Conservation (phyloP, 305 asterid species). For the Fraxinus latifolia region DNA sequence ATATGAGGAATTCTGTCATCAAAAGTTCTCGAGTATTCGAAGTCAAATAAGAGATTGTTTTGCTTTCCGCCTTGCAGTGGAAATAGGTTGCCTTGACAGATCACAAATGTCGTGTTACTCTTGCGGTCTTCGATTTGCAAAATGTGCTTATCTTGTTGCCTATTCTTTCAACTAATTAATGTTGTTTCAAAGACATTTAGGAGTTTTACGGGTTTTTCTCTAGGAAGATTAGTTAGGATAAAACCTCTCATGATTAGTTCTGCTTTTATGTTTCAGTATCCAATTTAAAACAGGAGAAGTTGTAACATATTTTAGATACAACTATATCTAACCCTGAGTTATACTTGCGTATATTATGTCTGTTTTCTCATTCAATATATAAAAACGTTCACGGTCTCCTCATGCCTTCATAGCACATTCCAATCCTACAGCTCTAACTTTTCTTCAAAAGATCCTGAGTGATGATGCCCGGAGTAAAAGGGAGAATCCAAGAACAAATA, state of each 20-base stretch:
- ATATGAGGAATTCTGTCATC: not conserved
- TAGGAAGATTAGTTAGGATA: not conserved
- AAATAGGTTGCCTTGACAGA: not conserved
- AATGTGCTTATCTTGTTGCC: not conserved
- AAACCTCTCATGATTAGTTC: not conserved
- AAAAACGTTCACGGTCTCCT: not conserved
- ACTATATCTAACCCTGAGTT: not conserved
- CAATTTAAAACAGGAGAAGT: not conserved
- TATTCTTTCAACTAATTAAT: not conserved
- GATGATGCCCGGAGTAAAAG: not conserved
- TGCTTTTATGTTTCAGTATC: not conserved
- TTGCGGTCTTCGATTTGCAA: not conserved
- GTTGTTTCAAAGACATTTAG: not conserved
- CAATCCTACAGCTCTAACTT: not conserved
- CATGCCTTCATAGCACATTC: not conserved
- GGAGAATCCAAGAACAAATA: not conserved
- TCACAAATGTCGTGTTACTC: not conserved
- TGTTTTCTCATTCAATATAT: not conserved
- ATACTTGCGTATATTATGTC: not conserved
- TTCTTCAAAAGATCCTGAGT: not conserved
- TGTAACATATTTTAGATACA: not conserved
- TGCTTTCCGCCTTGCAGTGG: not conserved
- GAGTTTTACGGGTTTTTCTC: not conserved
- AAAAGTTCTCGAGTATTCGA: not conserved
- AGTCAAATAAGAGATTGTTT: not conserved